Conservation (phyloP, 2,329 filamentous ascomycete genomes). For the Hypoxylon rubiginosum region DNA sequence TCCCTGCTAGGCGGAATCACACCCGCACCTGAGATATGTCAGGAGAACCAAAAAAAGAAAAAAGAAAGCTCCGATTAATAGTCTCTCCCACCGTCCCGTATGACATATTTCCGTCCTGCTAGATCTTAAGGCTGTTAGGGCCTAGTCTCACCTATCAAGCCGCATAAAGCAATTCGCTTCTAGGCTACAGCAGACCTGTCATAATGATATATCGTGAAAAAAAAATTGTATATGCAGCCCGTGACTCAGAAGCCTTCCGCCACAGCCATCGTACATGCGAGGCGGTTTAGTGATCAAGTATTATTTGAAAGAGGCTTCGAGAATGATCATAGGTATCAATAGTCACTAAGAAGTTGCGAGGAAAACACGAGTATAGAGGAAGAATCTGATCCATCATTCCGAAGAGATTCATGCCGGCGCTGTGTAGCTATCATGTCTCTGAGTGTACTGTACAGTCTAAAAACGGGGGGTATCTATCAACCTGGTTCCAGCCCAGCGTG, state of each 20-base stretch:
- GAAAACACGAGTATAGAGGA: slow-evolving; percentile 9
- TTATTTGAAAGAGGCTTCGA: background rate
- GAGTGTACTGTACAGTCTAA: slow-evolving; percentile 55
- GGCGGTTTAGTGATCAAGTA: slow-evolving; percentile 20
- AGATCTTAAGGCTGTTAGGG: slow-evolving; percentile 27
- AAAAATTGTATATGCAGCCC: background rate
- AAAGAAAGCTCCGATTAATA: slow-evolving; percentile 33
- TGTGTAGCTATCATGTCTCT: slow-evolving; percentile 53
- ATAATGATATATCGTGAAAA: slow-evolving; percentile 25
- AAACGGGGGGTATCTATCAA: slow-evolving; percentile 55
- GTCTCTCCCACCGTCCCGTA: slow-evolving; percentile 17
- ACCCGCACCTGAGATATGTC: slow-evolving; percentile 20
- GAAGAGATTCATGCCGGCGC: slow-evolving; percentile 48
- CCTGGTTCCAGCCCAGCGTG: slow-evolving; percentile 53
- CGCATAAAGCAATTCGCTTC: slow-evolving; percentile 8
- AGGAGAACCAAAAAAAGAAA: slow-evolving; percentile 15
- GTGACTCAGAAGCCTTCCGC: slow-evolving; percentile 7
- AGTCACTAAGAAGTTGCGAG: background rate
- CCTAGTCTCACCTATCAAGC: slow-evolving; percentile 7
- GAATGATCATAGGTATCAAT: background rate
- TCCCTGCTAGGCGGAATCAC: slow-evolving; percentile 3
- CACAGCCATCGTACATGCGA: background rate
- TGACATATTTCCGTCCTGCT: slow-evolving; percentile 16
- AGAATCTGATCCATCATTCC: slow-evolving; percentile 49
- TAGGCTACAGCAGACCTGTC: slow-evolving; percentile 32